phyloP scores from a whole-genome alignment of 768 basidiomycete genomes.

The Pholiota microspora region DNA sequence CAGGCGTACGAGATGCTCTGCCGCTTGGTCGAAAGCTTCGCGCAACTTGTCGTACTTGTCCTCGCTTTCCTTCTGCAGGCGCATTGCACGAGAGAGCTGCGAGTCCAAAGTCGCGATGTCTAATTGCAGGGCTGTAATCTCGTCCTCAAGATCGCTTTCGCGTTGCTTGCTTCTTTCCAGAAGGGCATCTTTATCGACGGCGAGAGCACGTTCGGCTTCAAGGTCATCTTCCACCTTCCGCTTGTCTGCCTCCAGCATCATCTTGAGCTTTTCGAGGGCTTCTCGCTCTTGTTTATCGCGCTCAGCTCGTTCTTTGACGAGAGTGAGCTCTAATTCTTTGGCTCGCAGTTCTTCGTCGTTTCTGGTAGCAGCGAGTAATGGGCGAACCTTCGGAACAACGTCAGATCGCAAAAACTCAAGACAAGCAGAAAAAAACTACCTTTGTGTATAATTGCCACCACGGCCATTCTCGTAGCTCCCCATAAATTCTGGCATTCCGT shows the following conservation, averaged over 20 bases:
- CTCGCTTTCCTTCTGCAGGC: slow-evolving; percentile 75
- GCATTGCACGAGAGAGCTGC: slow-evolving; percentile 79
- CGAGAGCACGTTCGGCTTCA: slow-evolving; percentile 76
- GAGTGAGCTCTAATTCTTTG: slow-evolving; percentile 80
- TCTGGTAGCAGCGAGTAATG: slow-evolving; percentile 87
- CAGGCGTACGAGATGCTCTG: slow-evolving; percentile 79
- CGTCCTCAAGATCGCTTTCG: slow-evolving; percentile 86
- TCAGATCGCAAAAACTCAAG: background rate
- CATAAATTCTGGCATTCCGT: slow-evolving; percentile 89
- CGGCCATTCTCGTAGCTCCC: slow-evolving; percentile 90
- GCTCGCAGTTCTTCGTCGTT: slow-evolving; percentile 88
- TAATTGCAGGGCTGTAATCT: slow-evolving; percentile 71
- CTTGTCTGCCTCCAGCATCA: slow-evolving; percentile 83
- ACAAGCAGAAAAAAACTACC: slow-evolving; percentile 33
- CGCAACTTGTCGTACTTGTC: slow-evolving; percentile 73
- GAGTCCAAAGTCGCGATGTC: slow-evolving; percentile 85
- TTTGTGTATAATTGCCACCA: slow-evolving; percentile 99
- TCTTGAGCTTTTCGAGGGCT: slow-evolving; percentile 75
- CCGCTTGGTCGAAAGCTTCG: slow-evolving; percentile 78
- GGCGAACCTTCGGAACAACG: slow-evolving; percentile 84
- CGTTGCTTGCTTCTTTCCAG: slow-evolving; percentile 82
- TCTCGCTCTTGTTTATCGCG: slow-evolving; percentile 81
- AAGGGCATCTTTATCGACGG: slow-evolving; percentile 78
- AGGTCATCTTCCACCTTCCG: slow-evolving; percentile 77
- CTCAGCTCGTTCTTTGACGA: slow-evolving; percentile 83